Percentiles rank a stretch among this genome's conserved stretches.
Conservation (phyloP, 1,284 basidiomycete genomes). For the Volvariella volvacea region DNA sequence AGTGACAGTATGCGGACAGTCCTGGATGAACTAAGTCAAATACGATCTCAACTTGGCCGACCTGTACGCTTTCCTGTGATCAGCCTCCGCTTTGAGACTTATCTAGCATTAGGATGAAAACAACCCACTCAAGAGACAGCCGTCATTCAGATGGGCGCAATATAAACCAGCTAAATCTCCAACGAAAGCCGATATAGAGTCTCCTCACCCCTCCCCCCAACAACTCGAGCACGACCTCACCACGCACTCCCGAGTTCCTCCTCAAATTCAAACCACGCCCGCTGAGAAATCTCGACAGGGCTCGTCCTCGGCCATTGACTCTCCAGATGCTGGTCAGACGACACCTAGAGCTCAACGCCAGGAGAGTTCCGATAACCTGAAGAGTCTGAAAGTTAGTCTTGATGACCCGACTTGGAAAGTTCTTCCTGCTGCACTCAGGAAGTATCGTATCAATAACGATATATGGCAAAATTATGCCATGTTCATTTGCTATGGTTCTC, state of each 20-base stretch:
- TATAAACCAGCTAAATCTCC: slow-evolving; percentile 71
- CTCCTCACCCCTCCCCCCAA: slow-evolving; percentile 72
- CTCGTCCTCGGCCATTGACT: slow-evolving; percentile 8
- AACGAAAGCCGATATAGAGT: slow-evolving; percentile 66
- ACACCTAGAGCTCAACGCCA: slow-evolving; percentile 43
- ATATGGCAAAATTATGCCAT: slow-evolving; percentile 99
- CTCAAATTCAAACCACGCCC: neutral
- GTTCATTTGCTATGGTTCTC: slow-evolving; percentile 95
- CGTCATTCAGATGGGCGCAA: slow-evolving; percentile 79
- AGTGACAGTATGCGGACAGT: slow-evolving; percentile 53
- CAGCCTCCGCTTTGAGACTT: too few relatives aligned
- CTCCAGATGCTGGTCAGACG: slow-evolving; percentile 23
- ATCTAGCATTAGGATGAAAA: slow-evolving; percentile 29
- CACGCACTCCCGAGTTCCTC: slow-evolving; percentile 20
- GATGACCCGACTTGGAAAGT: slow-evolving; percentile 99
- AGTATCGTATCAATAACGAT: slow-evolving; percentile 98
- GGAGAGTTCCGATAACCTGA: slow-evolving; percentile 72
- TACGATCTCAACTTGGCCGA: slow-evolving; percentile 35
- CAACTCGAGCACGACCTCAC: slow-evolving; percentile 62
- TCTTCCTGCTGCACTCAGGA: slow-evolving; percentile 93
- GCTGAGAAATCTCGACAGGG: slow-evolving; percentile 3
- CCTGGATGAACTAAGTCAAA: slow-evolving; percentile 55
- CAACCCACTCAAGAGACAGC: slow-evolving; percentile 54
- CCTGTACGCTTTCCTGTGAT: slow-evolving; percentile 21
- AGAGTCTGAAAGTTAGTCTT: slow-evolving; percentile 85